These are phyloP conservation scores for Ceratocystis variospora DNA, from an alignment of 2,329 filamentous ascomycete genomes.

Conservation along the genomic window DNA sequence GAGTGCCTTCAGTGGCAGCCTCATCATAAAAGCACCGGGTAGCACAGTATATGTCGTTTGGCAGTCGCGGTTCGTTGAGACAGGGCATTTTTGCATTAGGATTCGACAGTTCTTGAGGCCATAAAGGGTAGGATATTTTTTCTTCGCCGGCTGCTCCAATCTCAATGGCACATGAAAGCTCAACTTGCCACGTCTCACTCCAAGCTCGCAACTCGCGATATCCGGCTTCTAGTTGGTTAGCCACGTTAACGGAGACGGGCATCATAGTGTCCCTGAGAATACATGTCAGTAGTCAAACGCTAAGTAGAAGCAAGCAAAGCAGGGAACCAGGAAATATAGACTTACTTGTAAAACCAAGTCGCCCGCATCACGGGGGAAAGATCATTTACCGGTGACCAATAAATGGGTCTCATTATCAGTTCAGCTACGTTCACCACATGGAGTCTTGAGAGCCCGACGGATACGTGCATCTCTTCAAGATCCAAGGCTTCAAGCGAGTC, in stretches of 20 bases:
- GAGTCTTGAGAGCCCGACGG: slow-evolving; percentile 78
- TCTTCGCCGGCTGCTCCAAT: slow-evolving; percentile 82
- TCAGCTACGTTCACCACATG: slow-evolving; percentile 76
- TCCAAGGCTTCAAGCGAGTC: not conserved
- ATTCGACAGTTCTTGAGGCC: slow-evolving; percentile 40
- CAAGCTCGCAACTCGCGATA: slow-evolving; percentile 77
- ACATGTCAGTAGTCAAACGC: not conserved
- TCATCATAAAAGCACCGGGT: slow-evolving; percentile 46
- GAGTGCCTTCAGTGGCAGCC: slow-evolving; percentile 40
- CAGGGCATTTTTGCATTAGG: slow-evolving; percentile 17
- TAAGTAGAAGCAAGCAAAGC: not conserved
- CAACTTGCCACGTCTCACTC: slow-evolving; percentile 85
- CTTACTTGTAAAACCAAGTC: slow-evolving; percentile 85
- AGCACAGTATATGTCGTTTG: slow-evolving; percentile 45
- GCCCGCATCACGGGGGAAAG: slow-evolving; percentile 67
- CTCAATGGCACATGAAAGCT: slow-evolving; percentile 77
- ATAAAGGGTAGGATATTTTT: slow-evolving; percentile 73
- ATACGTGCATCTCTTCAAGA: slow-evolving; percentile 38
- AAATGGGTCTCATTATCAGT: slow-evolving; percentile 87
- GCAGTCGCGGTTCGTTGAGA: slow-evolving; percentile 30
- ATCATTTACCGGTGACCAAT: slow-evolving; percentile 92
- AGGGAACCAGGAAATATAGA: not conserved
- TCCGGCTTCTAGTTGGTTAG: slow-evolving; percentile 85
- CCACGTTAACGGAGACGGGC: slow-evolving; percentile 69
- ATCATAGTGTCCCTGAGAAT: slow-evolving; percentile 62